These are phyloP conservation scores for Bruguiera parviflora DNA, from an alignment of 345 rosid species.

Conservation along the genomic window DNA sequence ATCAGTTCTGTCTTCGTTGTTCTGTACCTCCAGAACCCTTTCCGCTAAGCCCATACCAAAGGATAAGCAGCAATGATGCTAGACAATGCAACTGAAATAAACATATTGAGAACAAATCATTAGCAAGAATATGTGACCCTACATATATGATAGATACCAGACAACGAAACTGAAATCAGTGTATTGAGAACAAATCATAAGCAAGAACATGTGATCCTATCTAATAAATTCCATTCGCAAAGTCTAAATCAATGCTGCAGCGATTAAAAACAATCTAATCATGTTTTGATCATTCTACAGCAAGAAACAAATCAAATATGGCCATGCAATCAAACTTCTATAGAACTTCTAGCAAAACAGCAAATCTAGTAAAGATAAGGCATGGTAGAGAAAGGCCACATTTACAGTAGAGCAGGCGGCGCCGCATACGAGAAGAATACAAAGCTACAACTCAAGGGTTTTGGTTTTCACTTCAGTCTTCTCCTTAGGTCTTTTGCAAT, in stretches of 20 bases:
- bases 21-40: slow-evolving; percentile 21
- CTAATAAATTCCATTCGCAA: not conserved
- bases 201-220: not conserved
- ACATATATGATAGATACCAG: not conserved
- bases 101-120: not conserved
- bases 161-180: not conserved
- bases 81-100: slow-evolving; percentile 1
- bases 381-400: too few species aligned
- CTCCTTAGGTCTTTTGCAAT: too few species aligned
- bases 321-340: not conserved
- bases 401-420: too few species aligned
- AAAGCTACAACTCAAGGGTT: too few species aligned
- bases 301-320: not conserved
- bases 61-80: slow-evolving; percentile 16
- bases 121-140: too few species aligned
- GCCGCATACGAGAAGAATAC: too few species aligned
- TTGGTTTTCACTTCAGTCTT: too few species aligned
- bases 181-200: not conserved
- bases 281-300: not conserved
- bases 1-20: slow-evolving; percentile 13
- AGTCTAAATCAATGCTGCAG: not conserved
- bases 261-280: not conserved
- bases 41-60: slow-evolving; percentile 45
- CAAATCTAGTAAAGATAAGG: not conserved
- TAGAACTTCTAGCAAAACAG: not conserved